Evolutionary conservation across 2,329 filamentous ascomycete species (phyloP).

Genomic region (Dryadomyces quercus-mongolicae): DNA sequence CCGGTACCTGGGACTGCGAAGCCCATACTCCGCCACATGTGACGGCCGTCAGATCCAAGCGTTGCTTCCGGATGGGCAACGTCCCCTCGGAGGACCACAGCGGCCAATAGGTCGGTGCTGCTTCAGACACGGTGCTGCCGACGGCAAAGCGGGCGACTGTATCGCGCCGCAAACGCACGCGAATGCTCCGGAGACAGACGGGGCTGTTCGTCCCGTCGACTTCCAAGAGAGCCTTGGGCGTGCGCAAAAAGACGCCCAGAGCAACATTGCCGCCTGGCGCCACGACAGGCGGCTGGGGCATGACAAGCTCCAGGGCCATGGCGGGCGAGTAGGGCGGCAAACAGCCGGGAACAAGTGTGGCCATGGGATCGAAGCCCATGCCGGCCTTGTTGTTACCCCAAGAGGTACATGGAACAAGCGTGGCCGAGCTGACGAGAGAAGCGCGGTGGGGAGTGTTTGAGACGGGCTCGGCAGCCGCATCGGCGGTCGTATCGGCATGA

Average conservation of each 20-base stretch:
- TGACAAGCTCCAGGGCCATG: conserved; percentile 4
- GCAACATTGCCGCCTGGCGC: background rate
- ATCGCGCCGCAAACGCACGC: background rate
- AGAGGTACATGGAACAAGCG: conserved; percentile 1
- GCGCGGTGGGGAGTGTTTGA: background rate
- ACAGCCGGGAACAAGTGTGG: background rate
- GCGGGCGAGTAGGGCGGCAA: conserved; percentile 7
- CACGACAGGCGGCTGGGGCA: conserved; percentile 4
- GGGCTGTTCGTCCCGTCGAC: background rate
- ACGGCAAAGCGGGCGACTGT: background rate
- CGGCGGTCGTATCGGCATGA: too few species aligned
- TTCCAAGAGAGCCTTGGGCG: background rate
- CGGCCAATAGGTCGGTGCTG: conserved; percentile 1
- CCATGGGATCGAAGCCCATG: background rate
- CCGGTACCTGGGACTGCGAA: background rate
- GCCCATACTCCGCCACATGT: background rate
- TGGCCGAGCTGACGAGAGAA: background rate
- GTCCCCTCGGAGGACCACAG: conserved; percentile 4
- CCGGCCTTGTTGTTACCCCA: background rate
- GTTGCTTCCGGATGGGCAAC: conserved; percentile 2
- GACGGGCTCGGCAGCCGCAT: too few species aligned
- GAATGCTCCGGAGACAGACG: conserved; percentile 2
- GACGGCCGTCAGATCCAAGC: background rate
- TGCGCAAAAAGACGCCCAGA: conserved; percentile 4
- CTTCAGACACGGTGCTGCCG: background rate